Conservation (phyloP, 2,329 filamentous ascomycete species). For the Incumbomyces lentus region DNA sequence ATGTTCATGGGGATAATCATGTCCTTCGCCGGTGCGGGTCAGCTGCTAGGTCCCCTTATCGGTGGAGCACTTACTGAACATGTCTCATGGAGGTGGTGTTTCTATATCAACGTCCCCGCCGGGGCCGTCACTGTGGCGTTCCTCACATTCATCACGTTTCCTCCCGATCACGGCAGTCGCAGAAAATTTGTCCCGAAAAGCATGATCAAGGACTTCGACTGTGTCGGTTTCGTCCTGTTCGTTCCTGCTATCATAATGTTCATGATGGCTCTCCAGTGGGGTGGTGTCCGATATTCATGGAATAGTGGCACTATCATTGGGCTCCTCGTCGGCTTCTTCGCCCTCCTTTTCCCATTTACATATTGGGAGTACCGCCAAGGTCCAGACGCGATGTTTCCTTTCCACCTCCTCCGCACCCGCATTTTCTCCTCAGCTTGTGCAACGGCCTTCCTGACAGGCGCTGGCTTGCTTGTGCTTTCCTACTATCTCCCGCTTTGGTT, state of each 20-base stretch:
- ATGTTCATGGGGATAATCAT: conserved; percentile 19
- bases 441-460: conserved; percentile 15
- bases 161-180: neutral
- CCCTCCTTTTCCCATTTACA: conserved; percentile 23
- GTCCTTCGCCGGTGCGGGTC: conserved; percentile 25
- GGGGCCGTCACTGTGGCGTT: conserved; percentile 32
- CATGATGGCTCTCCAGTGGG: conserved; percentile 17
- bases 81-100: conserved; percentile 27
- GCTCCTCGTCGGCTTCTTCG: conserved; percentile 25
- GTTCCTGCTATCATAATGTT: conserved; percentile 26
- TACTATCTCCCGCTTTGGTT: conserved; percentile 24
- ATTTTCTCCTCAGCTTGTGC: conserved; percentile 16
- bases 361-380: conserved; percentile 21
- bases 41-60: conserved; percentile 30
- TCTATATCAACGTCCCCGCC: conserved; percentile 26
- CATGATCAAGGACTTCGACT: conserved; percentile 36
- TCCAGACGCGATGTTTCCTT: conserved; percentile 21
- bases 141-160: conserved; percentile 16
- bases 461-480: conserved; percentile 14
- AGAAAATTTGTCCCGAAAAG: neutral
- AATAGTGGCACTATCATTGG: conserved; percentile 28
- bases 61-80: conserved; percentile 33
- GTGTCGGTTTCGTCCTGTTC: conserved; percentile 51
- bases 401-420: conserved; percentile 13
- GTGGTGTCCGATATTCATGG: conserved; percentile 23